Evolutionary conservation across 2,329 filamentous ascomycete species (phyloP).

Genomic region (Trichoderma brevicompactum): DNA sequence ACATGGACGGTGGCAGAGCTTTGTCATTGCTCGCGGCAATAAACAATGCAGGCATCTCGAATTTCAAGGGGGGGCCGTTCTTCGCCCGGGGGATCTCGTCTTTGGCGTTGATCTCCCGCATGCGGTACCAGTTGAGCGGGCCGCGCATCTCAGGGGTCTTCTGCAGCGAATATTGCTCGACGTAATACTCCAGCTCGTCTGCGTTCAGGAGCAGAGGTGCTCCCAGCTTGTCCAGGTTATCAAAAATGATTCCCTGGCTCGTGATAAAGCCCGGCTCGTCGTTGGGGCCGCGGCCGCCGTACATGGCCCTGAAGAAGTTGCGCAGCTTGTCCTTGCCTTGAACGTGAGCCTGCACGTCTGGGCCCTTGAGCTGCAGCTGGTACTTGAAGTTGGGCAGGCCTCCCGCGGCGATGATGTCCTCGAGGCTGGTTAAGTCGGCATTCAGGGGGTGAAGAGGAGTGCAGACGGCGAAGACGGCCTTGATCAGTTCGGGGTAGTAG

Average conservation of each 20-base stretch:
- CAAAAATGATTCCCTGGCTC: constrained; percentile 65
- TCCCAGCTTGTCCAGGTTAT: constrained; percentile 62
- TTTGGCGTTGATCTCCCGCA: constrained; percentile 70
- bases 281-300: constrained; percentile 64
- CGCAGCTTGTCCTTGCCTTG: constrained; percentile 65
- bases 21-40: constrained; percentile 72
- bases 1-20: constrained; percentile 74
- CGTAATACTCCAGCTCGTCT: constrained; percentile 79
- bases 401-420: constrained; percentile 60
- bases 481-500: constrained; percentile 73
- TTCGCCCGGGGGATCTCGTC: constrained; percentile 70
- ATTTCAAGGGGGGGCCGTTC: constrained; percentile 55
- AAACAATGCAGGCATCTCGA: constrained; percentile 69
- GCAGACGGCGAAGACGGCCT: constrained; percentile 77
- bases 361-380: constrained; percentile 77
- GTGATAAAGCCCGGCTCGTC: constrained; percentile 63
- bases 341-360: constrained; percentile 64
- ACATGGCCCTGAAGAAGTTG: constrained; percentile 72
- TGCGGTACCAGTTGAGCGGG: constrained; percentile 89
- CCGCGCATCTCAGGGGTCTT: constrained; percentile 66
- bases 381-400: constrained; percentile 75
- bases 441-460: constrained; percentile 70
- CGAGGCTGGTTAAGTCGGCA: constrained; percentile 58
- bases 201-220: constrained; percentile 63
- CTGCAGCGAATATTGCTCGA: constrained; percentile 68